Evolutionary conservation across 202 grass and related monocot genomes (phyloP).

Genomic region (Tripidium arundinaceum): DNA sequence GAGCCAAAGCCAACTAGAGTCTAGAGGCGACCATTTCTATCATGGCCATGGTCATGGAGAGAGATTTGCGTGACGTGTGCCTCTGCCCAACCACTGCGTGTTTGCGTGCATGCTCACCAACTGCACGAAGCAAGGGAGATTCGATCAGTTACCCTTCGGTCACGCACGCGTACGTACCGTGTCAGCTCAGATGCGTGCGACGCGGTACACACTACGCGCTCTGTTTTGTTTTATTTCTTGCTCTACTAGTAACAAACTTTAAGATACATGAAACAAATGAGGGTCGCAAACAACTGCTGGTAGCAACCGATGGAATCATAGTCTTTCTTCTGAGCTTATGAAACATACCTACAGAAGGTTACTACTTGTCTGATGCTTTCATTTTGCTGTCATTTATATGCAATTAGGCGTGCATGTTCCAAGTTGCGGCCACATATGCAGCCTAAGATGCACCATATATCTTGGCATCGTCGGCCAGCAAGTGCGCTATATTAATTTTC

Average conservation of each 20-base stretch:
- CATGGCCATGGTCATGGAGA: background rate
- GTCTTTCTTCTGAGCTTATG: too few species aligned
- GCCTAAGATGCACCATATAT: too few species aligned
- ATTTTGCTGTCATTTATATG: too few species aligned
- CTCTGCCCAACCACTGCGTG: conserved; percentile 19
- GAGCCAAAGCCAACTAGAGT: background rate
- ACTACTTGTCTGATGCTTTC: too few species aligned
- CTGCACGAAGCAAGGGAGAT: background rate
- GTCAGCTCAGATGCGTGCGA: background rate
- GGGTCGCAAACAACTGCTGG: too few species aligned
- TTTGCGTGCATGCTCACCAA: background rate
- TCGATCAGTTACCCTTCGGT: background rate
- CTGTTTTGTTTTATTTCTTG: background rate
- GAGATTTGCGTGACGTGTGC: background rate
- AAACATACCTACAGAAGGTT: too few species aligned
- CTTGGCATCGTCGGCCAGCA: too few species aligned
- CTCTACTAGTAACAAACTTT: background rate
- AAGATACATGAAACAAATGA: too few species aligned
- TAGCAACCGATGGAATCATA: too few species aligned
- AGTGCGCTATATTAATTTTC: too few species aligned
- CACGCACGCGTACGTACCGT: background rate
- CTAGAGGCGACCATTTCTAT: background rate
- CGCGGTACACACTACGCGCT: background rate
- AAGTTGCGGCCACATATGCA: too few species aligned
- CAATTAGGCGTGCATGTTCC: too few species aligned